Evolutionary conservation across 441 rosid genomes (phyloP).

Genomic region (Populus hybrid): DNA sequence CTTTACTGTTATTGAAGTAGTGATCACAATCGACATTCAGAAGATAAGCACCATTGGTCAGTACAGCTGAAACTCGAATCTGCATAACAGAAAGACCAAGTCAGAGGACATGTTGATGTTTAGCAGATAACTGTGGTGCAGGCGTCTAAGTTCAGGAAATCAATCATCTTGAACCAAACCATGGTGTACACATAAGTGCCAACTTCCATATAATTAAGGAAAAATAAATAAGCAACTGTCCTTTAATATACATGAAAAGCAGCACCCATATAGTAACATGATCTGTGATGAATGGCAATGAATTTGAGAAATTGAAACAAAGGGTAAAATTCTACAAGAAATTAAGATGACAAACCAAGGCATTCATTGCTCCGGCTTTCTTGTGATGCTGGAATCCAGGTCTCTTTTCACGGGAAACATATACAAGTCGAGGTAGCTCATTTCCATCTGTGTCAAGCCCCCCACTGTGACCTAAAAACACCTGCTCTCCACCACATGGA

Average conservation of each 20-base stretch:
- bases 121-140: neutral
- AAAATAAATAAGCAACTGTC: neutral
- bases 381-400: slow-evolving; percentile 99
- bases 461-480: slow-evolving; percentile 94
- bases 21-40: slow-evolving; percentile 99
- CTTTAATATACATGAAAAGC: neutral
- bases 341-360: slow-evolving; percentile 61
- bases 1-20: slow-evolving; percentile 97
- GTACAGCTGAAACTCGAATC: slow-evolving; percentile 98
- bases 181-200: neutral
- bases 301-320: neutral
- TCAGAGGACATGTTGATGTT: slow-evolving; percentile 12
- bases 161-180: slow-evolving; percentile 5
- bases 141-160: neutral
- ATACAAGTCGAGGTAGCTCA: slow-evolving; percentile 95
- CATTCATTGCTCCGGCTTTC: slow-evolving; percentile 99
- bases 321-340: neutral
- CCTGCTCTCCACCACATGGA: slow-evolving; percentile 38
- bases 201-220: neutral
- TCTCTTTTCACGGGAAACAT: slow-evolving; percentile 99
- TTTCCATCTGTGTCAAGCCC: slow-evolving; percentile 96
- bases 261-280: neutral
- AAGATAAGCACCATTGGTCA: slow-evolving; percentile 96
- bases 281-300: neutral
- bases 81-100: slow-evolving; percentile 30